phyloP scores from a whole-genome alignment of 2,329 filamentous ascomycete genomes.

The Clarireedia paspali region DNA sequence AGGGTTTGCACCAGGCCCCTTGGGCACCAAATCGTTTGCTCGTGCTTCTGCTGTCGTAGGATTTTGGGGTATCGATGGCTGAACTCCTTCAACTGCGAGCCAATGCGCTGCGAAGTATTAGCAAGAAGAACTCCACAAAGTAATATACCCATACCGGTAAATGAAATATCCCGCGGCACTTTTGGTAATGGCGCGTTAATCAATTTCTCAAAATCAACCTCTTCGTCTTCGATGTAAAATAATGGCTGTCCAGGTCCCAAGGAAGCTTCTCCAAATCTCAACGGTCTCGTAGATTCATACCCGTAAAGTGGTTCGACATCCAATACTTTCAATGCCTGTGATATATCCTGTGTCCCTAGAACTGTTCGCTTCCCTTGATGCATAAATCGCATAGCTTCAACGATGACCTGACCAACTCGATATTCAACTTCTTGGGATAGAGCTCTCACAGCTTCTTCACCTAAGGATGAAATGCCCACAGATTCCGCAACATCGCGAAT shows the following conservation, averaged over 20 bases:
- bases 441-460: constrained; percentile 79
- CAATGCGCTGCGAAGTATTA: constrained; percentile 63
- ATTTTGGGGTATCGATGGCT: constrained; percentile 94
- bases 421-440: constrained; percentile 94
- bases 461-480: constrained; percentile 74
- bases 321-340: constrained; percentile 74
- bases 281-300: constrained; percentile 83
- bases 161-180: constrained; percentile 84
- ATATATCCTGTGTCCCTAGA: constrained; percentile 81
- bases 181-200: constrained; percentile 95
- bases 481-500: constrained; percentile 95
- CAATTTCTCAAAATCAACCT: constrained; percentile 97
- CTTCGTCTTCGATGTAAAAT: constrained; percentile 97
- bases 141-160: constrained; percentile 59
- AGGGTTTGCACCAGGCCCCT: constrained; percentile 81
- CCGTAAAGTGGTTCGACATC: constrained; percentile 95
- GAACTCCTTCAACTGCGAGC: constrained; percentile 95
- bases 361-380: constrained; percentile 80
- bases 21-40: constrained; percentile 78
- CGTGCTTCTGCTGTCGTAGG: constrained; percentile 79
- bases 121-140: neutral
- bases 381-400: constrained; percentile 95
- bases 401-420: constrained; percentile 83
- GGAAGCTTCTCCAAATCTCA: constrained; percentile 89
- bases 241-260: constrained; percentile 88